Percentiles rank a stretch among this genome's conserved stretches.
Conservation (phyloP, 345 rosid species). For the Boechera divaricarpa region DNA sequence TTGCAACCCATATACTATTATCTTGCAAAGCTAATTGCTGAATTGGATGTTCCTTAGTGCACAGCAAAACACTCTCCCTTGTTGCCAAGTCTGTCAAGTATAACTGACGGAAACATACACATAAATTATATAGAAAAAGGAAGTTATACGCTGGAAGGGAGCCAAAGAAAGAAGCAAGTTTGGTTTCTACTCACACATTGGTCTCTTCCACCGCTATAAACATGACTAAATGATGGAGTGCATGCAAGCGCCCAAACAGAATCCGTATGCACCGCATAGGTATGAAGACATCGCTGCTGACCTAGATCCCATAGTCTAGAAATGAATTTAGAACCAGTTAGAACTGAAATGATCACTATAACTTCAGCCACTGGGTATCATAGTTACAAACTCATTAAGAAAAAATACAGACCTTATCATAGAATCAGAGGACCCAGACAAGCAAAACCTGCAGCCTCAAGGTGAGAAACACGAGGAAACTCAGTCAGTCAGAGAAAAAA, state of each 20-base stretch:
- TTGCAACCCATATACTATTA: slow-evolving; percentile 91
- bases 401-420: slow-evolving; percentile 81
- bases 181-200: slow-evolving; percentile 72
- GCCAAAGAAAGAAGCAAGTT: slow-evolving; percentile 11
- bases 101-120: slow-evolving; percentile 58
- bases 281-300: slow-evolving; percentile 98
- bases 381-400: slow-evolving; percentile 12
- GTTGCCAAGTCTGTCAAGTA: slow-evolving; percentile 97
- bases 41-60: slow-evolving; percentile 89
- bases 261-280: slow-evolving; percentile 99
- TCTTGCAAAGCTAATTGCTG: slow-evolving; percentile 89
- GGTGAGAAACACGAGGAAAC: slow-evolving; percentile 23
- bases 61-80: slow-evolving; percentile 93
- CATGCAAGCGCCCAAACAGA: slow-evolving; percentile 99
- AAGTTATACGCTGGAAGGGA: slow-evolving; percentile 24
- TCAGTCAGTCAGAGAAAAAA: slow-evolving; percentile 27
- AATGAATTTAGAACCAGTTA: slow-evolving; percentile 41
- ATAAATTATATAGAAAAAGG: slow-evolving; percentile 7
- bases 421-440: slow-evolving; percentile 98
- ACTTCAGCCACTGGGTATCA: slow-evolving; percentile 20
- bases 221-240: slow-evolving; percentile 91
- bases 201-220: slow-evolving; percentile 99
- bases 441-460: slow-evolving; percentile 77
- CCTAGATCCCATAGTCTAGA: slow-evolving; percentile 98
- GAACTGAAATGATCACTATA: slow-evolving; percentile 27